phyloP scores from a whole-genome alignment of 345 rosid species.

The Durio zibethinus region DNA sequence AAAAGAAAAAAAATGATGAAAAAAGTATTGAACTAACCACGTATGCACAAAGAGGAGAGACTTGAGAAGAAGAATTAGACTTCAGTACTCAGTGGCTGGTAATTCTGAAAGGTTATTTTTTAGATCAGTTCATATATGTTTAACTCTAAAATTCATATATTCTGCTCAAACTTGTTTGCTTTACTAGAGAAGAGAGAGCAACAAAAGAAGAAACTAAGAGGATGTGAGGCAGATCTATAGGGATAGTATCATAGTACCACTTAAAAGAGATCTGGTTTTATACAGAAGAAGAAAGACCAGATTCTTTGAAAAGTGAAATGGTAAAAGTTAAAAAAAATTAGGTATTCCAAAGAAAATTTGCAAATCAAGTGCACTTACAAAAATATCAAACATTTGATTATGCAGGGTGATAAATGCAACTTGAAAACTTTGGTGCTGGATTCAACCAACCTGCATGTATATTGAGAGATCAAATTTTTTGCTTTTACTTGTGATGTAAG shows the following conservation, averaged over 20 bases:
- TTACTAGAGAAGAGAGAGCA: neutral
- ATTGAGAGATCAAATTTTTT: neutral
- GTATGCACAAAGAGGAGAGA: neutral
- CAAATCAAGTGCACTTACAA: neutral
- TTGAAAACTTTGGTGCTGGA: neutral
- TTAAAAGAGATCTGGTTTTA: neutral
- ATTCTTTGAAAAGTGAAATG: neutral
- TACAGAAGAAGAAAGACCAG: neutral
- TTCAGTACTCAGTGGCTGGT: neutral
- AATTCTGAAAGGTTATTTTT: neutral
- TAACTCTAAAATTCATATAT: neutral
- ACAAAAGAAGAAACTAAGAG: neutral
- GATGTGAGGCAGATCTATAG: neutral
- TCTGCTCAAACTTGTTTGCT: conserved; percentile 2
- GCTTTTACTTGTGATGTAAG: neutral
- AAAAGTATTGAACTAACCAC: neutral
- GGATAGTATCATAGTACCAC: neutral
- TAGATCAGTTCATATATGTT: neutral
- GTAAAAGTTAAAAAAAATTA: neutral
- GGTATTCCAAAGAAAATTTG: neutral
- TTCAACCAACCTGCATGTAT: neutral
- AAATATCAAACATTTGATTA: neutral
- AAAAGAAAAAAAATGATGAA: neutral
- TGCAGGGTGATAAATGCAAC: neutral
- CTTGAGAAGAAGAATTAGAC: neutral